These are phyloP conservation scores for Tephrocybe sp. DNA, from an alignment of 768 basidiomycete species.

Conservation along the genomic window DNA sequence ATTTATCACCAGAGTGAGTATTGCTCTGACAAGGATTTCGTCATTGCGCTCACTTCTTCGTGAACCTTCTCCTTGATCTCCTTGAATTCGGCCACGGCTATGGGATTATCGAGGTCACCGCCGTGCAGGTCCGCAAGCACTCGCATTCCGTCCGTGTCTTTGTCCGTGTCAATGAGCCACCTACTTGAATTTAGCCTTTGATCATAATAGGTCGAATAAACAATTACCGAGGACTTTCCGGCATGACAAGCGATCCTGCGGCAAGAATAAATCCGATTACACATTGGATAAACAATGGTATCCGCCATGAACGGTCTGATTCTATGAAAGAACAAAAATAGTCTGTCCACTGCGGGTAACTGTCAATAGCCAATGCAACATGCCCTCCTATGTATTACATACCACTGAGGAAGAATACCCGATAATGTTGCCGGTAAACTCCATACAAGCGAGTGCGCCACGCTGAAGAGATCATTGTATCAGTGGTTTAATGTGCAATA, in stretches of 20 bases:
- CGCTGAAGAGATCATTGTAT: conserved; percentile 45
- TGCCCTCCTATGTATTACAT: conserved; percentile 29
- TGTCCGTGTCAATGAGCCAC: conserved; percentile 88
- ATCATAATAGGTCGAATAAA: not conserved
- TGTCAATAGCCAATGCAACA: no score
- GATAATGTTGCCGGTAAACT: conserved; percentile 90
- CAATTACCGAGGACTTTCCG: conserved; percentile 82
- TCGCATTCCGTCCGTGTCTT: conserved; percentile 78
- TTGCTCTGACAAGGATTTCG: not conserved
- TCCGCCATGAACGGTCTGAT: conserved; percentile 86
- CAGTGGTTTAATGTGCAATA: conserved; percentile 1
- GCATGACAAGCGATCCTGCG: conserved; percentile 77
- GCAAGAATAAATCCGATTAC: conserved; percentile 83
- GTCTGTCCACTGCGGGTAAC: conserved; percentile 77
- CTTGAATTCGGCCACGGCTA: conserved; percentile 80
- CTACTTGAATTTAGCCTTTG: conserved; percentile 32
- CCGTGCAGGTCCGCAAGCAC: conserved; percentile 91
- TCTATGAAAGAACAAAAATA: conserved; percentile 91
- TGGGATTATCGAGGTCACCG: conserved; percentile 63
- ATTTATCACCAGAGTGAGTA: not conserved
- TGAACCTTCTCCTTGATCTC: conserved; percentile 85
- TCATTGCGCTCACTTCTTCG: conserved; percentile 51
- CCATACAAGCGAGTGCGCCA: conserved; percentile 91
- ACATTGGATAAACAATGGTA: conserved; percentile 87
- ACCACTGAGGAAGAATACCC: conserved; percentile 92